A percentile compares a stretch with the other conserved stretches of the same genome.
Conservation (phyloP, 306 rosid species). For the Mimosa pudica region DNA sequence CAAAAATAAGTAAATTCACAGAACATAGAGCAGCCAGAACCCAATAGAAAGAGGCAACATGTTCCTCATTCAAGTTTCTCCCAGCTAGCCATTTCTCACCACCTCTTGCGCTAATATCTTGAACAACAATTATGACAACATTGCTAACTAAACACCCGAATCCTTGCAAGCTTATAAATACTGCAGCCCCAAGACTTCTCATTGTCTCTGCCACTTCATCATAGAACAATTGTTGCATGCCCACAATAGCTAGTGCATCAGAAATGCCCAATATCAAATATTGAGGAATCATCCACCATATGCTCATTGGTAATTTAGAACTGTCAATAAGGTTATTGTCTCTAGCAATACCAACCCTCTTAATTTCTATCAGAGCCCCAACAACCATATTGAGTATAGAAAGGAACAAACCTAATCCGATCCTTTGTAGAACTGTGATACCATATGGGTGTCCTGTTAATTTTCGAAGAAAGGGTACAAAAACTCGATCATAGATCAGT, state of each 20-base stretch:
- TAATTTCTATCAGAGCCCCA: slow-evolving; percentile 54
- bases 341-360: slow-evolving; percentile 53
- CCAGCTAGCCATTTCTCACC: slow-evolving; percentile 54
- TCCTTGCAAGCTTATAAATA: slow-evolving; percentile 55
- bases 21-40: slow-evolving; percentile 57
- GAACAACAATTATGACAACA: slow-evolving; percentile 47
- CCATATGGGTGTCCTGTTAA: slow-evolving; percentile 52
- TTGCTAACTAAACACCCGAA: slow-evolving; percentile 56
- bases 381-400: slow-evolving; percentile 60
- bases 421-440: slow-evolving; percentile 66
- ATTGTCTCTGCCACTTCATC: slow-evolving; percentile 64
- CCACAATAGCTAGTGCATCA: slow-evolving; percentile 54
- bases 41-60: slow-evolving; percentile 66
- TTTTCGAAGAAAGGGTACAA: slow-evolving; percentile 47
- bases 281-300: slow-evolving; percentile 86
- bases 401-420: slow-evolving; percentile 59
- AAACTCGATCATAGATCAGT: slow-evolving; percentile 58
- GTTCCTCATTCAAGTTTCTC: slow-evolving; percentile 59
- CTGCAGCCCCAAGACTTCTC: slow-evolving; percentile 80
- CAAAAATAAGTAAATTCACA: slow-evolving; percentile 46
- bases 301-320: slow-evolving; percentile 52
- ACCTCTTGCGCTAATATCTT: slow-evolving; percentile 31
- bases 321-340: slow-evolving; percentile 43
- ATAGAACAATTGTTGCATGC: slow-evolving; percentile 65
- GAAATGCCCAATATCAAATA: slow-evolving; percentile 47